These are phyloP conservation scores for Penicillium soppii DNA, from an alignment of 495 filamentous ascomycete genomes.

Conservation along the genomic window DNA sequence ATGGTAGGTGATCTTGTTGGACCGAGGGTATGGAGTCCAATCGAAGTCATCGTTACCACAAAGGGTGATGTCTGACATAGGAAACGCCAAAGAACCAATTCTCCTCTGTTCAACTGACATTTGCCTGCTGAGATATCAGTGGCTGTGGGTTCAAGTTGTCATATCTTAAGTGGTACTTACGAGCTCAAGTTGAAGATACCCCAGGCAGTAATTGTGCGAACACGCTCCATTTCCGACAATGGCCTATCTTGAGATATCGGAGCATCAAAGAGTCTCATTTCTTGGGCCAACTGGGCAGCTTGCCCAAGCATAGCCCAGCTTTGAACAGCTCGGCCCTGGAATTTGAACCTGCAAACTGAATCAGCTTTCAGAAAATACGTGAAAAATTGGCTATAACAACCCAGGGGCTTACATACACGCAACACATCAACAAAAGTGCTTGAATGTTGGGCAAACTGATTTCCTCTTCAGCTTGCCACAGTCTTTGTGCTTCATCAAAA, in stretches of 20 bases:
- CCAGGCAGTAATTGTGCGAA: conserved; percentile 33
- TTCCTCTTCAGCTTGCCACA: conserved; percentile 38
- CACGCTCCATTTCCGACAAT: conserved; percentile 21
- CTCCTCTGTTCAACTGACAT: conserved; percentile 33
- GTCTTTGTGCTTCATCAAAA: conserved; percentile 32
- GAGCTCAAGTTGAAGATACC: conserved; percentile 34
- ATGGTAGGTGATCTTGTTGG: conserved; percentile 28
- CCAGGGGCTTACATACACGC: conserved; percentile 28
- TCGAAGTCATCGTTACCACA: conserved; percentile 20
- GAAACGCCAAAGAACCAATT: conserved; percentile 17
- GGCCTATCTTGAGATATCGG: conserved; percentile 12
- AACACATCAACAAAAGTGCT: conserved; percentile 36
- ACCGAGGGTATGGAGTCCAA: conserved; percentile 44
- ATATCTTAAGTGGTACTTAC: conserved; percentile 18
- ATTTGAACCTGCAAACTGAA: conserved; percentile 24
- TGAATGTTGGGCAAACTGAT: conserved; percentile 34
- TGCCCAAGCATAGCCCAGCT: conserved; percentile 39
- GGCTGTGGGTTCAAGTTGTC: neutral
- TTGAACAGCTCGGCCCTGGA: conserved; percentile 28
- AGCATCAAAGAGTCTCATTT: conserved; percentile 29
- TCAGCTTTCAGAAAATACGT: conserved; percentile 14
- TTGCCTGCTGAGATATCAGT: conserved; percentile 26
- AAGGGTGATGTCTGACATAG: conserved; percentile 17
- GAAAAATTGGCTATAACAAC: neutral
- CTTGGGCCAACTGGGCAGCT: conserved; percentile 34